Base-by-base conservation (phyloP, 257 asterid species). In the Asclepias syriaca region DNA sequence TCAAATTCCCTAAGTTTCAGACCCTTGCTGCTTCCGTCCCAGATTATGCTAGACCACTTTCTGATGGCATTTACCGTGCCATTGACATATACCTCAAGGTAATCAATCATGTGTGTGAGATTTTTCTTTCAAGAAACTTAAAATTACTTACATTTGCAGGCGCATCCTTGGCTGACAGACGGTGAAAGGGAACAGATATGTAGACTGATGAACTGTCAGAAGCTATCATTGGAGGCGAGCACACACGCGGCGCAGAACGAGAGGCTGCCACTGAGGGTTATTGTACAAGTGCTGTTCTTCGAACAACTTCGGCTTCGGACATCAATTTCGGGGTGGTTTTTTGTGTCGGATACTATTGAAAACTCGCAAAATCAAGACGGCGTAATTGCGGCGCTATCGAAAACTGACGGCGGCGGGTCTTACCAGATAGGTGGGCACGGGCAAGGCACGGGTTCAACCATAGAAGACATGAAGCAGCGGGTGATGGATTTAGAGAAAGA, bases 161-260 rank as follows among this genome's bases (percentile, higher is more conserved):
- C 97, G 6, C 99, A 91, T 75, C 98, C 98, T 1, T 91, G 97
- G 98, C 85, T 94, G 34, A 79, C 88, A 6, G 96, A 87, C 40
- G 49, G 72, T 0, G 99, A 94, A 63, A 66, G 91, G 71, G 98
- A 94, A 79, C 92, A 88, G 71, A 84, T 88, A 2, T 94, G 99
- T 70, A 78, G 95, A 57, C 82, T 89, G 4, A 88, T 94, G 96
- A 88, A 94, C 66, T 87, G 93, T 81, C 97, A 94, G 64, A 94
- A 94, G 85, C 96, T 94, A 0, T 94, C 98, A 2, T 53, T 91
- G 53, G 99, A 94, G 67, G 99, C 98, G 13, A 88, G 95, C 85
- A 91, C 95, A 0, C 97, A 94, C 27, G 97, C 96, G 0, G 99
- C 99, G 1, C 96, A 91, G 66, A 94, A 91, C 54, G 97, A 94